Conservation (phyloP, 2,329 filamentous ascomycete genomes). For the Fusarium torreyae region DNA sequence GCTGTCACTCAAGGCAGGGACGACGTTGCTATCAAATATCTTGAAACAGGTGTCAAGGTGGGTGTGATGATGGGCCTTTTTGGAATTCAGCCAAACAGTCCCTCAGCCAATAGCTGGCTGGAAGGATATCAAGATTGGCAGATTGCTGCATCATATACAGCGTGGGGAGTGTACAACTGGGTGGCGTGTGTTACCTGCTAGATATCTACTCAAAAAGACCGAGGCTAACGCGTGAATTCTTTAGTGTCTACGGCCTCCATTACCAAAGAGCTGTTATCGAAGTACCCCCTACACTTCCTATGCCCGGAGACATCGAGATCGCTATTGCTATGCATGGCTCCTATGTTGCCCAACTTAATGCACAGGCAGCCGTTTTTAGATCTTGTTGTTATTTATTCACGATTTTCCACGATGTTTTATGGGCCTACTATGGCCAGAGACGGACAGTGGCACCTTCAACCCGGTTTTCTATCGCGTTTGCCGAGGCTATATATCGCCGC, state of each 20-base stretch:
- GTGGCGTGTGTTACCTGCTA: constrained; percentile 45
- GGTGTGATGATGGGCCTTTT: background rate
- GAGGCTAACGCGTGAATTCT: constrained; percentile 5
- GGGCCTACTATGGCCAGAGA: constrained; percentile 5
- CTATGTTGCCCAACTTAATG: background rate
- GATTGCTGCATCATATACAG: constrained; percentile 42
- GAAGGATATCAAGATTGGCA: constrained; percentile 5
- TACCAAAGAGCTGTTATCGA: constrained; percentile 11
- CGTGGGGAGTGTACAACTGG: constrained; percentile 51
- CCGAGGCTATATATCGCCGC: constrained; percentile 9
- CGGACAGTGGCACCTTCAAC: background rate
- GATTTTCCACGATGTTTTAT: constrained; percentile 4
- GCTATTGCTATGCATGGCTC: background rate
- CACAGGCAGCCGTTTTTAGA: background rate
- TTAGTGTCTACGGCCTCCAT: constrained; percentile 45
- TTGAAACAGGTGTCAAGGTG: background rate
- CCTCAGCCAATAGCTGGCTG: constrained; percentile 1
- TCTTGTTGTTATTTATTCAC: constrained; percentile 1
- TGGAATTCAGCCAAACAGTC: background rate
- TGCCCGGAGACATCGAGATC: constrained; percentile 1
- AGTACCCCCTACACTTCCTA: background rate
- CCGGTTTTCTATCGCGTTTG: background rate
- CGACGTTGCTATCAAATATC: background rate
- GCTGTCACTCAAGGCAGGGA: constrained; percentile 3
- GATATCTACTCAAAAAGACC: background rate